Conservation (phyloP, 345 rosid genomes). For the Brassica juncea region DNA sequence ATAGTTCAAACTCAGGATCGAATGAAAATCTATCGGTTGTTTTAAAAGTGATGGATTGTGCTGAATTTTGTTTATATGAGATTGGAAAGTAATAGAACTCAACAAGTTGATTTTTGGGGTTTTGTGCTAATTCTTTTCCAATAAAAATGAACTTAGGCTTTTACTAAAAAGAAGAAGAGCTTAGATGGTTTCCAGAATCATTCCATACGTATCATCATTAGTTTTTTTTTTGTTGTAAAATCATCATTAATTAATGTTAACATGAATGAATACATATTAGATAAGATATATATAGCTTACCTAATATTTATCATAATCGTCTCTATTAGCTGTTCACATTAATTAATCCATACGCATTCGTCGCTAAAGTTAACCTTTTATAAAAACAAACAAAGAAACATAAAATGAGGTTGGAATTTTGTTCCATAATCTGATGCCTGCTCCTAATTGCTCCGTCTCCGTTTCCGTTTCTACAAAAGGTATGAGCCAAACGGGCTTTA, state of each 20-base stretch:
- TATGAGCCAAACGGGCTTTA: slow-evolving; percentile 12
- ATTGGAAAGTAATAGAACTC: neutral
- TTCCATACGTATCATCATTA: slow-evolving; percentile 8
- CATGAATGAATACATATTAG: slow-evolving; percentile 1
- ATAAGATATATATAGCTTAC: slow-evolving; percentile 29
- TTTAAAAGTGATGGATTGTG: neutral
- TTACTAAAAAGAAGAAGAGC: neutral
- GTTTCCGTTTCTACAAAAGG: slow-evolving; percentile 17
- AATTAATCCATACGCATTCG: slow-evolving; percentile 26
- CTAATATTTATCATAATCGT: slow-evolving; percentile 34
- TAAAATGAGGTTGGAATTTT: slow-evolving; percentile 12
- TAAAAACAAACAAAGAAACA: slow-evolving; percentile 26
- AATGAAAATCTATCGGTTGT: neutral
- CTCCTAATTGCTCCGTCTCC: slow-evolving; percentile 14
- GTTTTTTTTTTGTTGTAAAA: neutral
- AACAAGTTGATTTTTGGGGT: neutral
- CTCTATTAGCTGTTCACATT: slow-evolving; percentile 39
- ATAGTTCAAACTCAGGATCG: slow-evolving; percentile 2
- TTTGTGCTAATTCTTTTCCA: neutral
- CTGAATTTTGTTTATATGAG: neutral
- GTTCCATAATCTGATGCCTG: slow-evolving; percentile 34
- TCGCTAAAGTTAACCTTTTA: slow-evolving; percentile 17
- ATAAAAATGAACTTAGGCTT: neutral
- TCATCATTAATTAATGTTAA: slow-evolving; percentile 21
- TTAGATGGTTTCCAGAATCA: slow-evolving; percentile 6